These are phyloP conservation scores for Linderina pennispora DNA, from an alignment of 192 early-diverging fungal species.

Conservation along the genomic window DNA sequence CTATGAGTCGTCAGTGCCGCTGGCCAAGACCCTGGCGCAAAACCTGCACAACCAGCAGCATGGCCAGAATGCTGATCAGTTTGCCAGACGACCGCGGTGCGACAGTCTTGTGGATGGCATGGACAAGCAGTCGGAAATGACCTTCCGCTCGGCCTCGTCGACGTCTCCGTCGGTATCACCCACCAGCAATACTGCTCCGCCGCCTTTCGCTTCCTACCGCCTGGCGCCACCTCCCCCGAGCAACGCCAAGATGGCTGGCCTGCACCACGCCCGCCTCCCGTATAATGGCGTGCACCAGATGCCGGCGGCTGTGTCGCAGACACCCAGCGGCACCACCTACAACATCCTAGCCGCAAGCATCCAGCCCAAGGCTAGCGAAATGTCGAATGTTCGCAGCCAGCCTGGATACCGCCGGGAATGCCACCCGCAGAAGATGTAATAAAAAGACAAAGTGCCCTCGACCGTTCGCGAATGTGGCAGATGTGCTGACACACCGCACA, in stretches of 20 bases:
- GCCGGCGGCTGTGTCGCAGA: too few species aligned
- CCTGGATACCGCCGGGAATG: conserved; percentile 3
- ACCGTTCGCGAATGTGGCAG: too few species aligned
- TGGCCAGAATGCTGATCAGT: neutral
- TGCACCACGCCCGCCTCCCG: too few species aligned
- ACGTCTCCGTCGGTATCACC: neutral
- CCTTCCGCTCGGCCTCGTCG: conserved; percentile 1
- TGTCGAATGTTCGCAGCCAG: conserved; percentile 16
- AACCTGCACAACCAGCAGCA: too few species aligned
- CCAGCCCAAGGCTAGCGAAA: neutral
- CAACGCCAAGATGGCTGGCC: neutral
- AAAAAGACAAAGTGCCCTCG: too few species aligned
- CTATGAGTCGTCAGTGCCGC: neutral
- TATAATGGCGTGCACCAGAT: too few species aligned
- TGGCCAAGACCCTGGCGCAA: neutral
- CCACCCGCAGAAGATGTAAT: neutral
- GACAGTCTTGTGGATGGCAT: conserved; percentile 39
- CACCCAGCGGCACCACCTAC: conserved; percentile 15
- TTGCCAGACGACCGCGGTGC: conserved; percentile 20
- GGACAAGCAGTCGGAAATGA: conserved; percentile 12
- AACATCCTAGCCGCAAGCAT: conserved; percentile 6
- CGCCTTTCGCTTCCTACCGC: too few species aligned
- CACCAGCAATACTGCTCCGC: conserved; percentile 1
- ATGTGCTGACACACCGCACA: too few species aligned
- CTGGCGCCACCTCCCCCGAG: neutral